Evolutionary conservation across 2,329 filamentous ascomycete genomes (phyloP).

Genomic region (Fusarium tanahbumbuense): DNA sequence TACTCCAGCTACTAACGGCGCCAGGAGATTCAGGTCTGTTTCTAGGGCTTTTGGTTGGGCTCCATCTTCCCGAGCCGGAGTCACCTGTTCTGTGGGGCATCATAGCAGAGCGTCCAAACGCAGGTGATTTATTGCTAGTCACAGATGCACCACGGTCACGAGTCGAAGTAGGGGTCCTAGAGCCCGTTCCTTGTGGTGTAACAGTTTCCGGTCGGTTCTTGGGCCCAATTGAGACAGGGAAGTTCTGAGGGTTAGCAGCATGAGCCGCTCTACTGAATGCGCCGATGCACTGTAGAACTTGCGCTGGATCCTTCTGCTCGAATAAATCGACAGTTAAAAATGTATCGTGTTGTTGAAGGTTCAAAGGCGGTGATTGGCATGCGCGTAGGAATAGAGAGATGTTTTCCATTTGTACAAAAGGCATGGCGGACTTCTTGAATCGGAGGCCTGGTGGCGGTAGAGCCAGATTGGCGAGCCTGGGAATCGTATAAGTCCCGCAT

Average conservation of each 20-base stretch:
- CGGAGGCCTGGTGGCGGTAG: slow-evolving; percentile 81
- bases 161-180: slow-evolving; percentile 59
- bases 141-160: slow-evolving; percentile 64
- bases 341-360: slow-evolving; percentile 90
- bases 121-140: slow-evolving; percentile 69
- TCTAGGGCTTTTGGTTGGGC: slow-evolving; percentile 70
- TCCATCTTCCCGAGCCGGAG: slow-evolving; percentile 67
- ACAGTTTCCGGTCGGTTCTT: slow-evolving; percentile 69
- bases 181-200: slow-evolving; percentile 75
- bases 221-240: slow-evolving; percentile 81
- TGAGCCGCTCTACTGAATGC: slow-evolving; percentile 92
- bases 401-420: slow-evolving; percentile 99
- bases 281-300: slow-evolving; percentile 91
- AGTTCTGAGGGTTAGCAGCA: slow-evolving; percentile 75
- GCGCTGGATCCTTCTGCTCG: slow-evolving; percentile 94
- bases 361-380: slow-evolving; percentile 85
- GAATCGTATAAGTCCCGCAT: slow-evolving; percentile 31
- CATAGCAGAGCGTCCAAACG: slow-evolving; percentile 54
- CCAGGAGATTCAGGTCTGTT: slow-evolving; percentile 65
- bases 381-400: slow-evolving; percentile 95
- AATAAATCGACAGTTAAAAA: slow-evolving; percentile 98
- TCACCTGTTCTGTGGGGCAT: slow-evolving; percentile 66
- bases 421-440: slow-evolving; percentile 94
- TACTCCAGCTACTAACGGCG: slow-evolving; percentile 89
- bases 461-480: slow-evolving; percentile 83